These are phyloP conservation scores for Mycena capillaripes DNA, from an alignment of 768 basidiomycete species.

Conservation along the genomic window DNA sequence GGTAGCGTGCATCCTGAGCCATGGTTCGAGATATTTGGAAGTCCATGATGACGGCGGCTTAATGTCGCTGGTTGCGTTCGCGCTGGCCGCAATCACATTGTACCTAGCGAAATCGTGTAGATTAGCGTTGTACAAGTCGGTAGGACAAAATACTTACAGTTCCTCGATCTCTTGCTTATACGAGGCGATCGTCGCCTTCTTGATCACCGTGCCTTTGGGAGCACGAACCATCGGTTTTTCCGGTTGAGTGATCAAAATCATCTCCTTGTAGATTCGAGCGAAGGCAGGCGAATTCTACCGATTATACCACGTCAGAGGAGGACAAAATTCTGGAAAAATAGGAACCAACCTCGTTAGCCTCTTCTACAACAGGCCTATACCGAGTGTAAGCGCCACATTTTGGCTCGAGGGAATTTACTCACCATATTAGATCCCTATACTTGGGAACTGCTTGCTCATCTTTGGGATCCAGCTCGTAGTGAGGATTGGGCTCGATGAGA, in stretches of 20 bases:
- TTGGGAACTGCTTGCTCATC: conserved; percentile 26
- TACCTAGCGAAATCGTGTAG: conserved; percentile 34
- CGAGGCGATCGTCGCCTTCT: conserved; percentile 56
- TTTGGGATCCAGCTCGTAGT: conserved; percentile 33
- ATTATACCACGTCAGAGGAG: background rate
- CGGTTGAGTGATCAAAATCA: conserved; percentile 59
- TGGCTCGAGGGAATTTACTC: background rate
- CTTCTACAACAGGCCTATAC: conserved; percentile 54
- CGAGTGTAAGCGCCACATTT: background rate
- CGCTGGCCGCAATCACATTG: conserved; percentile 39
- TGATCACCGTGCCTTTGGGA: conserved; percentile 63
- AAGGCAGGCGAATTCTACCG: conserved; percentile 54
- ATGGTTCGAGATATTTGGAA: conserved; percentile 27
- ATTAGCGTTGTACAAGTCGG: background rate
- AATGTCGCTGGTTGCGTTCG: conserved; percentile 26
- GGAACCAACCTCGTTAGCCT: conserved; percentile 51
- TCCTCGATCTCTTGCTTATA: conserved; percentile 63
- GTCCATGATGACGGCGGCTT: conserved; percentile 37
- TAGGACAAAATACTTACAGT: conserved; percentile 47
- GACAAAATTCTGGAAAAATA: background rate
- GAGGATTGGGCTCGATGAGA: conserved; percentile 34
- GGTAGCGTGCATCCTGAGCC: conserved; percentile 43
- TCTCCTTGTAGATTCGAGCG: conserved; percentile 66
- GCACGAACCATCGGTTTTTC: conserved; percentile 59
- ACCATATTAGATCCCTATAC: conserved; percentile 57